These are phyloP conservation scores for Chaetomium tenue DNA, from an alignment of 495 filamentous ascomycete species.

Conservation along the genomic window DNA sequence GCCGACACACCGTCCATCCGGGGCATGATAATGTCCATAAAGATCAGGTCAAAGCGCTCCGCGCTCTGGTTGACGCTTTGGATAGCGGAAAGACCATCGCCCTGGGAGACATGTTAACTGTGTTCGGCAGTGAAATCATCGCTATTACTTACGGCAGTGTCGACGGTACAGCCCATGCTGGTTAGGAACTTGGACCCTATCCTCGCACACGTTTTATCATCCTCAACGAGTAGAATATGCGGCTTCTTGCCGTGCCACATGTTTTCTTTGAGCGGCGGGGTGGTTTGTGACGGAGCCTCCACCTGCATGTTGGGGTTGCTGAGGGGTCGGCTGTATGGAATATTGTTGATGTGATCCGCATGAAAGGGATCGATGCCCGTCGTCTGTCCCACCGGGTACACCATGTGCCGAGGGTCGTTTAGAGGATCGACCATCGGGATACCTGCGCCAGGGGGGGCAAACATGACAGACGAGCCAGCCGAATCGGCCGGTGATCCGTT, in stretches of 20 bases:
- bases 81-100: conserved; percentile 86
- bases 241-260: conserved; percentile 76
- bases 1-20: conserved; percentile 93
- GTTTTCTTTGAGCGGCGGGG: conserved; percentile 38
- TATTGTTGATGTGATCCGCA: conserved; percentile 88
- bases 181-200: conserved; percentile 94
- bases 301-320: conserved; percentile 37
- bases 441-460: conserved; percentile 39
- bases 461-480: conserved; percentile 46
- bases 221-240: conserved; percentile 87
- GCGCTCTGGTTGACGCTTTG: conserved; percentile 77
- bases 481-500: conserved; percentile 50
- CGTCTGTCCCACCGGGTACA: conserved; percentile 86
- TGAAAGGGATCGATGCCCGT: conserved; percentile 94
- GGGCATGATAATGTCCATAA: conserved; percentile 99
- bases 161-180: conserved; percentile 82
- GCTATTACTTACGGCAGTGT: conserved; percentile 73
- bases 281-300: conserved; percentile 31
- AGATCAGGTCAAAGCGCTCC: conserved; percentile 83
- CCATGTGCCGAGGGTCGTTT: conserved; percentile 74
- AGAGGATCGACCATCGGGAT: conserved; percentile 46
- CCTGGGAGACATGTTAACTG: conserved; percentile 22
- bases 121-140: neutral
- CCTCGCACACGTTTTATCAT: conserved; percentile 88
- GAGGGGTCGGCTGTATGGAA: conserved; percentile 68